Conservation (phyloP, 108 stramenopile species). For the Skeletonema tropicum region DNA sequence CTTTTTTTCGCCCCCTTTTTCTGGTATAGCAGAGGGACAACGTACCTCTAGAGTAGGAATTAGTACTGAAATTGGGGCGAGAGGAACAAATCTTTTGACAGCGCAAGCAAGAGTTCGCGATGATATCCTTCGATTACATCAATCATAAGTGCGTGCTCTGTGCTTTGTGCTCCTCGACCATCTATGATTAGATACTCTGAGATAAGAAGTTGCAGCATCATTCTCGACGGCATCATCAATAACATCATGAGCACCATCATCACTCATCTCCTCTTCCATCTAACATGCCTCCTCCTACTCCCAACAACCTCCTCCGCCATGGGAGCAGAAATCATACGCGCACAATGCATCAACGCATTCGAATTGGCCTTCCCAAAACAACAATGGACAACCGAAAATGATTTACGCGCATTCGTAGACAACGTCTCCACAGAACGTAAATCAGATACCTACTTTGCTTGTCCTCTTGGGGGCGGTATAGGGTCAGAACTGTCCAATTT, state of each 20-base stretch:
- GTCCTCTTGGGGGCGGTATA: conserved; percentile 2
- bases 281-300: not conserved
- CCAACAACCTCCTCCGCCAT: conserved; percentile 1
- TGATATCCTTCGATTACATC: no score
- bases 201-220: no score
- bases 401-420: conserved; percentile 1
- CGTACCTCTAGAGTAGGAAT: no score
- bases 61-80: no score
- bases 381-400: conserved; percentile 8
- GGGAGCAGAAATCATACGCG: conserved; percentile 8
- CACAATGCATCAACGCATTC: conserved; percentile 2
- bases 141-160: no score
- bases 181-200: no score
- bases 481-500: conserved; percentile 11
- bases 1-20: no score
- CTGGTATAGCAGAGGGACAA: no score
- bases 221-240: no score
- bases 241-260: not conserved
- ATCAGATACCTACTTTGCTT: conserved; percentile 1
- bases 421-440: conserved; percentile 4
- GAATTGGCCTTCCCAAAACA: conserved; percentile 3
- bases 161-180: no score
- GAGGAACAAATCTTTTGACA: no score
- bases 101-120: no score
- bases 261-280: conserved; percentile 2